A percentile compares a stretch with the other conserved stretches of the same genome.
phyloP scores from a whole-genome alignment of 352 stramenopile genomes.

The Hyaloperonospora brassicae region DNA sequence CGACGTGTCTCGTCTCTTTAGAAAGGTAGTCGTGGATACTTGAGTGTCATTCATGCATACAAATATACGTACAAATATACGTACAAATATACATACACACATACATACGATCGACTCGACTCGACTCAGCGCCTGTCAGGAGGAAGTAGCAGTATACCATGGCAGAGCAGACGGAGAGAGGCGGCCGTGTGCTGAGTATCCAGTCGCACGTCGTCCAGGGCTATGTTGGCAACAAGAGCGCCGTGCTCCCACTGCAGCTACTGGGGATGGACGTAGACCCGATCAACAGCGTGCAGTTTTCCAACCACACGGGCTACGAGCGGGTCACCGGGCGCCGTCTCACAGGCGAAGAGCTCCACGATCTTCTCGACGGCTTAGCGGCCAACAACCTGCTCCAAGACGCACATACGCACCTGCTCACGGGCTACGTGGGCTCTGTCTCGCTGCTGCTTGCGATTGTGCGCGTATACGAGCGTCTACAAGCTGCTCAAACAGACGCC shows the following conservation, averaged over 20 bases:
- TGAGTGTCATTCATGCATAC: no score
- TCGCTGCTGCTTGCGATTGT: constrained; percentile 68
- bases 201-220: constrained; percentile 84
- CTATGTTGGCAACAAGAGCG: constrained; percentile 84
- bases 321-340: constrained; percentile 69
- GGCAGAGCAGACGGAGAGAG: not conserved
- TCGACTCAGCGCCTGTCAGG: no score
- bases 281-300: constrained; percentile 86
- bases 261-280: constrained; percentile 82
- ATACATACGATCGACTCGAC: no score
- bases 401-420: constrained; percentile 73
- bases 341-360: constrained; percentile 61
- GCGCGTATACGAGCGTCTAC: constrained; percentile 49
- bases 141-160: no score
- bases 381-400: constrained; percentile 58
- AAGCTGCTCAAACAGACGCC: constrained; percentile 40
- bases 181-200: constrained; percentile 75
- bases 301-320: constrained; percentile 80
- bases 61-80: no score
- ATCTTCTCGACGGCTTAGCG: constrained; percentile 73
- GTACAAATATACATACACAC: no score
- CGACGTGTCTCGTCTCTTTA: no score
- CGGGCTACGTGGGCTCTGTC: constrained; percentile 69
- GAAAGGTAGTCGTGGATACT: no score
- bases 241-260: constrained; percentile 77